phyloP scores from a whole-genome alignment of 306 rosid species.

The Vachellia pachyceras region DNA sequence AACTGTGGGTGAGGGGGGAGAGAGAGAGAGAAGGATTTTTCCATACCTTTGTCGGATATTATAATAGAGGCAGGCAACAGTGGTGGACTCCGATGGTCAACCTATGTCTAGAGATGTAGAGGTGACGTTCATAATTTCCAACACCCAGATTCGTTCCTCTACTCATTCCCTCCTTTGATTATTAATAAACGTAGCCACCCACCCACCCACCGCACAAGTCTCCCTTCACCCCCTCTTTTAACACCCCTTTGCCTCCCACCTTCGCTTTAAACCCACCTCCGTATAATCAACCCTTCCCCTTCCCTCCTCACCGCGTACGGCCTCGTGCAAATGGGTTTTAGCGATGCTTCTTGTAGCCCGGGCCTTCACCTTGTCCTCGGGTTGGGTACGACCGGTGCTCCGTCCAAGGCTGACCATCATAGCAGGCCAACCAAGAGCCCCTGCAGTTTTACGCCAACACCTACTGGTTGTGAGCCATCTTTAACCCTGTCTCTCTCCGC shows the following conservation, averaged over 20 bases:
- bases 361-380: slow-evolving; percentile 73
- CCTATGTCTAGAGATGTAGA: slow-evolving; percentile 62
- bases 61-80: slow-evolving; percentile 51
- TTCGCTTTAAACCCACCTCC: slow-evolving; percentile 44
- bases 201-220: slow-evolving; percentile 60
- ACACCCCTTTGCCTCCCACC: slow-evolving; percentile 54
- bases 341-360: slow-evolving; percentile 56
- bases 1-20: slow-evolving; percentile 27
- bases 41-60: slow-evolving; percentile 41
- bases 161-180: slow-evolving; percentile 78
- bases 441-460: slow-evolving; percentile 17
- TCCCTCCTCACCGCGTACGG: neutral
- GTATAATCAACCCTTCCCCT: slow-evolving; percentile 20
- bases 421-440: slow-evolving; percentile 32
- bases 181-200: slow-evolving; percentile 84
- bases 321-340: slow-evolving; percentile 66
- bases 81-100: slow-evolving; percentile 84
- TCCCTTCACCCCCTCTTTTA: slow-evolving; percentile 47
- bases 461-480: slow-evolving; percentile 57
- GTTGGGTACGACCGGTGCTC: slow-evolving; percentile 50
- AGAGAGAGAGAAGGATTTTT: slow-evolving; percentile 15
- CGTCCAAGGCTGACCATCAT: slow-evolving; percentile 29
- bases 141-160: slow-evolving; percentile 71
- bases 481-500: slow-evolving; percentile 72
- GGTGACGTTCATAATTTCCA: slow-evolving; percentile 47